These are phyloP conservation scores for Fraxinus platypoda DNA, from an alignment of 305 asterid genomes.

Conservation along the genomic window DNA sequence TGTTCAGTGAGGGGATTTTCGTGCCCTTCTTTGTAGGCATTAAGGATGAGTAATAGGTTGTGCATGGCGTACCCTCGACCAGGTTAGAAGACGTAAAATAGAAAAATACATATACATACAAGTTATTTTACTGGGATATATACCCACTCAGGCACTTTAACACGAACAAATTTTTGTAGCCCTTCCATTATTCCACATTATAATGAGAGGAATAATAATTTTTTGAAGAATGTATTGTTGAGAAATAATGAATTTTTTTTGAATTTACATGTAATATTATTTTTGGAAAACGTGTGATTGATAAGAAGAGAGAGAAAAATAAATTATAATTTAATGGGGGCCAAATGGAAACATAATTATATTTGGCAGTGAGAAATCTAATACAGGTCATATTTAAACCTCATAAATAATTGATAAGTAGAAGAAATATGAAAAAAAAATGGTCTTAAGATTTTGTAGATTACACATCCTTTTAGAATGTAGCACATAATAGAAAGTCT, in stretches of 20 bases:
- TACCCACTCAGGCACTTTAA: neutral
- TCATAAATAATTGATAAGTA: neutral
- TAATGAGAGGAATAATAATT: no score
- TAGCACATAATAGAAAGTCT: neutral
- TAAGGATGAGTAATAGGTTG: neutral
- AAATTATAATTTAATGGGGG: neutral
- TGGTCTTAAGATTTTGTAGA: neutral
- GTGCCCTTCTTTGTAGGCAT: neutral
- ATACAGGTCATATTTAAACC: neutral
- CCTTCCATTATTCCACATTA: neutral
- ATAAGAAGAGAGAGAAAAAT: no score
- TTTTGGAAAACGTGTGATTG: neutral
- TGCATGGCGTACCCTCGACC: neutral
- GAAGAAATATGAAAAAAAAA: neutral
- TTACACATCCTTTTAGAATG: neutral
- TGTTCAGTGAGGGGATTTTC: neutral
- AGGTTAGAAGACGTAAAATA: neutral
- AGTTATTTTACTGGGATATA: neutral
- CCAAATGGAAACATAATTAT: no score
- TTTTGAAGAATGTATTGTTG: no score
- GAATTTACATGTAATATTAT: no score
- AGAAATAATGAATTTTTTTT: no score
- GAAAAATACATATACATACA: neutral
- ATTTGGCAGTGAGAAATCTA: neutral
- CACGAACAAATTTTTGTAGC: neutral